A percentile compares a stretch with the other conserved stretches of the same genome.
phyloP scores from a whole-genome alignment of 1,284 basidiomycete species.

The Afroboletus lepidellus region DNA sequence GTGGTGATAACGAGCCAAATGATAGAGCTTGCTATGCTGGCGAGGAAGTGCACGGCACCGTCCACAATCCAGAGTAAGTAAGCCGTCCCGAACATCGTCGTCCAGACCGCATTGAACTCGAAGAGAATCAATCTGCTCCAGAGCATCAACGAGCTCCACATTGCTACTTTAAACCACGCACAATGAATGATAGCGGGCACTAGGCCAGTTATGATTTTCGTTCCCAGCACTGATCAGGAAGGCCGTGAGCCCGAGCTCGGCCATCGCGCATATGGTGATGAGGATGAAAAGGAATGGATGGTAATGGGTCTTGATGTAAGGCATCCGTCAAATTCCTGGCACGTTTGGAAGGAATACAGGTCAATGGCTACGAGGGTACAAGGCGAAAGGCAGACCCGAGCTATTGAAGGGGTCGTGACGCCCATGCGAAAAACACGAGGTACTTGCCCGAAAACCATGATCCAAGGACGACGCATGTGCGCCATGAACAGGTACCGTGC shows the following conservation, averaged over 20 bases:
- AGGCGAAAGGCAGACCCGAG: constrained; percentile 6
- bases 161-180: constrained; percentile 36
- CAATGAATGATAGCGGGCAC: constrained; percentile 62
- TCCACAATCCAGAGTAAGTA: constrained; percentile 71
- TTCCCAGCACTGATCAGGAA: constrained; percentile 68
- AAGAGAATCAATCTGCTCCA: constrained; percentile 54
- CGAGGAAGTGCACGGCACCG: constrained; percentile 62
- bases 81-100: constrained; percentile 60
- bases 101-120: constrained; percentile 72
- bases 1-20: constrained; percentile 66
- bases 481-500: constrained; percentile 6
- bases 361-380: constrained; percentile 14
- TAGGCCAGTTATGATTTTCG: constrained; percentile 58
- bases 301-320: constrained; percentile 51
- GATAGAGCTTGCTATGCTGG: constrained; percentile 72
- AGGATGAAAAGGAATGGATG: constrained; percentile 69
- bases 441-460: constrained; percentile 7
- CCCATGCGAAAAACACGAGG: constrained; percentile 38
- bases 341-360: constrained; percentile 10
- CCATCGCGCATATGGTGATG: constrained; percentile 63
- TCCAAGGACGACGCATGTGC: constrained; percentile 2
- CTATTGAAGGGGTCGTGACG: constrained; percentile 29
- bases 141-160: constrained; percentile 13
- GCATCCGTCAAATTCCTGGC: constrained; percentile 30
- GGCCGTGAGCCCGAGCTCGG: constrained; percentile 68